These are phyloP conservation scores for Cadophora gregata DNA, from an alignment of 2,329 filamentous ascomycete genomes.

Conservation along the genomic window DNA sequence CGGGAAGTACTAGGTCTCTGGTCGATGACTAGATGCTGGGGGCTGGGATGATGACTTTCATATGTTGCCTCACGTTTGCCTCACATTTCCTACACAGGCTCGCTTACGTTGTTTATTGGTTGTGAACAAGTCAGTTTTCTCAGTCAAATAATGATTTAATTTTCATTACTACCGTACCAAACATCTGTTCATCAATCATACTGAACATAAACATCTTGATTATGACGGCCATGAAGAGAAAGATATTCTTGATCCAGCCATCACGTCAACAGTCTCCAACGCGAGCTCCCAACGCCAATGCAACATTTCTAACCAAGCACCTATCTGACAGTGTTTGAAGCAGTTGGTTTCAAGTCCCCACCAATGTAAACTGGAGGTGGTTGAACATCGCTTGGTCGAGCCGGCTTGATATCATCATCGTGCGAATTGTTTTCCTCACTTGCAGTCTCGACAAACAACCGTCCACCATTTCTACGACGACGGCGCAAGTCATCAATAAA, in stretches of 20 bases:
- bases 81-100: too few species aligned
- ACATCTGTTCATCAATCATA: too few species aligned
- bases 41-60: background rate
- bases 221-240: too few species aligned
- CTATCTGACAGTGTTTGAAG: background rate
- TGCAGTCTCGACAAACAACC: background rate
- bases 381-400: slow-evolving; percentile 1
- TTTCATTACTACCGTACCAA: too few species aligned
- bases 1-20: background rate
- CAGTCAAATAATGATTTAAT: too few species aligned
- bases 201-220: too few species aligned
- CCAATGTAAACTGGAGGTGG: background rate
- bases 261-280: too few species aligned
- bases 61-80: background rate
- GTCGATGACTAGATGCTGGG: slow-evolving; percentile 10
- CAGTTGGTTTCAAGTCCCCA: background rate
- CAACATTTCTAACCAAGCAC: too few species aligned
- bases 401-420: slow-evolving; percentile 10
- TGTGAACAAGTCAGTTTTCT: background rate
- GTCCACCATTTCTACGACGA: slow-evolving; percentile 1
- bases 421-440: slow-evolving; percentile 5
- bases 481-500: slow-evolving; percentile 12
- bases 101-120: background rate
- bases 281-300: too few species aligned
- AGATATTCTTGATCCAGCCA: too few species aligned